Percentiles rank a stretch among this genome's conserved stretches.
Evolutionary conservation across 495 filamentous ascomycete species (phyloP).

Genomic region (Lasiosphaeria miniovina): DNA sequence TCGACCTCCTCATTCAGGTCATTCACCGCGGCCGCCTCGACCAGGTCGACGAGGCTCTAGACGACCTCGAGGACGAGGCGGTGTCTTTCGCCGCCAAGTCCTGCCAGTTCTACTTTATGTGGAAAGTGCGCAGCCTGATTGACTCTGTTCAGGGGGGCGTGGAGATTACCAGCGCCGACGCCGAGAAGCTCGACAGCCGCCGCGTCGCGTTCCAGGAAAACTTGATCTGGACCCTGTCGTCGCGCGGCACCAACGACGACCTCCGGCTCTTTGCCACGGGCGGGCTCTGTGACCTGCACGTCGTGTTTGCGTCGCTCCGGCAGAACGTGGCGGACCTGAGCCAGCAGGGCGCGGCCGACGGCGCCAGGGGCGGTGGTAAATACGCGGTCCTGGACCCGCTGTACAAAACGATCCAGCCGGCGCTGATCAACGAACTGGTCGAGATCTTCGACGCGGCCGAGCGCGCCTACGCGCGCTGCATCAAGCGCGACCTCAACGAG

Average conservation of each 20-base stretch:
- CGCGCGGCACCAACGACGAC: constrained; percentile 63
- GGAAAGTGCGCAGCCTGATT: constrained; percentile 65
- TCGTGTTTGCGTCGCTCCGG: constrained; percentile 73
- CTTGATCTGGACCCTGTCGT: constrained; percentile 63
- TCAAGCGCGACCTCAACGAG: constrained; percentile 61
- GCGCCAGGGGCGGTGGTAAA: constrained; percentile 27
- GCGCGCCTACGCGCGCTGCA: constrained; percentile 67
- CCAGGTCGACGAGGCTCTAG: constrained; percentile 60
- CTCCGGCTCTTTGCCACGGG: constrained; percentile 73
- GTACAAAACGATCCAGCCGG: constrained; percentile 58
- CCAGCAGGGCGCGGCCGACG: constrained; percentile 8
- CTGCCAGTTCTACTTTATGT: constrained; percentile 88
- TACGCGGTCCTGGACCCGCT: constrained; percentile 59
- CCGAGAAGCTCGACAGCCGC: constrained; percentile 57
- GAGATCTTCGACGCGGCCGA: constrained; percentile 73
- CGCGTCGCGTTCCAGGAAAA: constrained; percentile 56
- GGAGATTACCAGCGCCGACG: constrained; percentile 45
- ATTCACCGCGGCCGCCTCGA: constrained; percentile 62
- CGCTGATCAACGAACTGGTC: constrained; percentile 60
- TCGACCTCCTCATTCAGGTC: constrained; percentile 66
- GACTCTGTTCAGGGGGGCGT: constrained; percentile 38
- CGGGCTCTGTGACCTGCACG: constrained; percentile 73
- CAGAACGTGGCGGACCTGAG: constrained; percentile 32
- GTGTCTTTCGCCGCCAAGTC: constrained; percentile 68
- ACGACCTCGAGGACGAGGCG: constrained; percentile 71